A percentile compares a stretch with the other conserved stretches of the same genome.
phyloP scores from a whole-genome alignment of 257 asterid genomes.

The Solanum lignicaule region DNA sequence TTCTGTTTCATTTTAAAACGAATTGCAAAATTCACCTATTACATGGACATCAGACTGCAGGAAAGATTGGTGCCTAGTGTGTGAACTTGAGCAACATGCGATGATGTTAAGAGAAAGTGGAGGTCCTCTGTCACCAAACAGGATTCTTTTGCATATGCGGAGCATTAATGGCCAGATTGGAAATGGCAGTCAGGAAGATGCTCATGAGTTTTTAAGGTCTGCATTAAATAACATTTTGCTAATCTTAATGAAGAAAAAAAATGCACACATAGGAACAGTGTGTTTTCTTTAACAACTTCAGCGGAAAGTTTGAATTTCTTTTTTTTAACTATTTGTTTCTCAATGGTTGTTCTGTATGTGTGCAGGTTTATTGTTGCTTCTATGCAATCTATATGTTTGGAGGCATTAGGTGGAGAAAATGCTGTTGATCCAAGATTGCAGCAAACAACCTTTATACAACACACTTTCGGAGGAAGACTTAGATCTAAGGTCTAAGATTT shows the following conservation, averaged over 20 bases:
- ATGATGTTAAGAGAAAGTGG: constrained; percentile 50
- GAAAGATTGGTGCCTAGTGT: constrained; percentile 83
- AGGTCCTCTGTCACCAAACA: constrained; percentile 58
- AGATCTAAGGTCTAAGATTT: constrained; percentile 55
- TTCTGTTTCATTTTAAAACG: not conserved
- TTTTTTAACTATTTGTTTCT: not conserved
- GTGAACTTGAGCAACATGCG: constrained; percentile 76
- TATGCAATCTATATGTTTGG: constrained; percentile 83
- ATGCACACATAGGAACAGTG: not conserved
- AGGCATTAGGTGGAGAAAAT: constrained; percentile 73
- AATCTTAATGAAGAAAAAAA: not conserved
- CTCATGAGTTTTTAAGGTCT: constrained; percentile 85
- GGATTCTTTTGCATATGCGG: constrained; percentile 60
- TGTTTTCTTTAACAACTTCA: not conserved
- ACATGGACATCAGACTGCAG: constrained; percentile 35
- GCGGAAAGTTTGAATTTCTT: not conserved
- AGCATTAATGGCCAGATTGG: constrained; percentile 71
- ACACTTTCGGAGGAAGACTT: constrained; percentile 73
- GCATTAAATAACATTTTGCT: not conserved
- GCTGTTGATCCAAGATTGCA: constrained; percentile 58
- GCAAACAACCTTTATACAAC: constrained; percentile 77
- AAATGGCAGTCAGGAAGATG: constrained; percentile 91
- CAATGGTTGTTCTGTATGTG: not conserved
- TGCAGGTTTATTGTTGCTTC: constrained; percentile 81
- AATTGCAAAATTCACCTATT: not conserved